Evolutionary conservation across 345 rosid genomes (phyloP).

Genomic region (Brassica incana): DNA sequence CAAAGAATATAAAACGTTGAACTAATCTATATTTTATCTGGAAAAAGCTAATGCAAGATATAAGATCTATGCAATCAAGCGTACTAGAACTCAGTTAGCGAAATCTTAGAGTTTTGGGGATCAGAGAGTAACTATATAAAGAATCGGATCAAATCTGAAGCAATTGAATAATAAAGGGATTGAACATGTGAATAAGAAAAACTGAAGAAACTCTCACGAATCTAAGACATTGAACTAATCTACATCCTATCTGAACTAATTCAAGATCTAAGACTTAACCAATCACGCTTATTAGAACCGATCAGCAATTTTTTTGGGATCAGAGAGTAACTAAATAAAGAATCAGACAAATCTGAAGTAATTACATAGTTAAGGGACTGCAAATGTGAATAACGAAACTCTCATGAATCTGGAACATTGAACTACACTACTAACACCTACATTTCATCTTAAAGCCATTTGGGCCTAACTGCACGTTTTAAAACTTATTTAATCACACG

Average conservation of each 20-base stretch:
- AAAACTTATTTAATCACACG: background rate
- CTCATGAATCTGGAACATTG: conserved; percentile 6
- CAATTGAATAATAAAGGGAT: background rate
- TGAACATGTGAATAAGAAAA: background rate
- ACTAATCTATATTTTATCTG: background rate
- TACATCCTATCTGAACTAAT: background rate
- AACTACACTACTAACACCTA: background rate
- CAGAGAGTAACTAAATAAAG: background rate
- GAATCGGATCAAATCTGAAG: conserved; percentile 3
- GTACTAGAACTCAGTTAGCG: background rate
- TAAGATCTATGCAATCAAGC: background rate
- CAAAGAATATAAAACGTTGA: background rate
- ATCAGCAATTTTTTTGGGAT: background rate
- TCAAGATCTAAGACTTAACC: background rate
- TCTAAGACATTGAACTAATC: background rate
- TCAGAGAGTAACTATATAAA: background rate
- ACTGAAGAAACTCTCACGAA: conserved; percentile 4
- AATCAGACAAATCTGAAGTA: background rate
- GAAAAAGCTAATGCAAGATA: background rate
- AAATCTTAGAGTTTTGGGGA: background rate
- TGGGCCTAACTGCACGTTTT: background rate
- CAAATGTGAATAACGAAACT: background rate
- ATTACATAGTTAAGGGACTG: background rate
- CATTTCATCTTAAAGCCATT: background rate
- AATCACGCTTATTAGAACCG: background rate